phyloP scores from a whole-genome alignment of 345 rosid species.

The Aegle marmelos region DNA sequence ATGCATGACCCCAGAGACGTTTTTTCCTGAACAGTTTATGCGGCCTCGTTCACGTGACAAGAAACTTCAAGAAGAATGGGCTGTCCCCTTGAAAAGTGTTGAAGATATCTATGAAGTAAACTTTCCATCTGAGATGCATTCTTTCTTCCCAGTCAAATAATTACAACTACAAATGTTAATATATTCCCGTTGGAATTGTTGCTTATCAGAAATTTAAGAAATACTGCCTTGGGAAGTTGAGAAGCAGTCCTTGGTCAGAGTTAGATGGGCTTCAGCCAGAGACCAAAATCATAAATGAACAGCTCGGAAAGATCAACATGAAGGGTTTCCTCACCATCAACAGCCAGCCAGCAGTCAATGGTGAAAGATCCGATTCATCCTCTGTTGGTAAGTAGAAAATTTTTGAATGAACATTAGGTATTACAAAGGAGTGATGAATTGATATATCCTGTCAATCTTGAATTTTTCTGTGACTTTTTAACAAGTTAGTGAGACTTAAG shows the following conservation, averaged over 20 bases:
- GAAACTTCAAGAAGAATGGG: conserved; percentile 92
- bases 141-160: not conserved
- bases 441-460: not conserved
- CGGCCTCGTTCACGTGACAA: conserved; percentile 83
- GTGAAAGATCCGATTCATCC: conserved; percentile 75
- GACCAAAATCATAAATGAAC: conserved; percentile 87
- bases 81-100: conserved; percentile 54
- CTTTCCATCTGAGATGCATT: conserved; percentile 2
- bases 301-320: conserved; percentile 76
- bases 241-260: conserved; percentile 96
- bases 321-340: conserved; percentile 90
- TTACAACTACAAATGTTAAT: conserved; percentile 12
- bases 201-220: conserved; percentile 72
- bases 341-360: conserved; percentile 96
- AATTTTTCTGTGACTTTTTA: not conserved
- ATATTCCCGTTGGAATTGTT: conserved; percentile 13
- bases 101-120: conserved; percentile 83
- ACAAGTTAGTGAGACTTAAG: not conserved
- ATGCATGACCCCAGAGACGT: conserved; percentile 12
- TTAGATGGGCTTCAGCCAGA: conserved; percentile 89
- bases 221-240: conserved; percentile 75
- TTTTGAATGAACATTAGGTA: not conserved
- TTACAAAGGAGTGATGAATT: not conserved
- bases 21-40: conserved; percentile 50
- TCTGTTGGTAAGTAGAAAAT: conserved; percentile 57